phyloP scores from a whole-genome alignment of 2,329 filamentous ascomycete genomes.

The Aureobasidium sp. region DNA sequence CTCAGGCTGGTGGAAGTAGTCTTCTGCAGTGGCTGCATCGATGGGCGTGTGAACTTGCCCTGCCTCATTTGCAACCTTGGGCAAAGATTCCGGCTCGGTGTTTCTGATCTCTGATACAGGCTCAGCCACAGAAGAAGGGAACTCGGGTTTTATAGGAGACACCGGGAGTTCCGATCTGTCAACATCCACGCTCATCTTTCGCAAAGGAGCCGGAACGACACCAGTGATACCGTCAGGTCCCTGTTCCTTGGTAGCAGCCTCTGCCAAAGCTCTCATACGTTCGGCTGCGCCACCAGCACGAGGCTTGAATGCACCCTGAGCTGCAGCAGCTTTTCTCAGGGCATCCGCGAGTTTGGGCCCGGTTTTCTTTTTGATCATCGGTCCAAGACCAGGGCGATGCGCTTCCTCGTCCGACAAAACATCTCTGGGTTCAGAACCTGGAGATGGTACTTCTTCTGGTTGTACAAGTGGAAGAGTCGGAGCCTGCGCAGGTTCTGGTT shows the following conservation, averaged over 20 bases:
- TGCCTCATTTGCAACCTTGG: not conserved
- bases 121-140: not conserved
- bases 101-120: slow-evolving; percentile 54
- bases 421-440: not conserved
- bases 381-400: slow-evolving; percentile 69
- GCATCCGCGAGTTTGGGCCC: slow-evolving; percentile 63
- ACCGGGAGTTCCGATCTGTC: not conserved
- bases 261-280: slow-evolving; percentile 47
- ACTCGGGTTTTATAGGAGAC: not conserved
- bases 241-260: slow-evolving; percentile 44
- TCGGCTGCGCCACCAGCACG: slow-evolving; percentile 80
- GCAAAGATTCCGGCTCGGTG: slow-evolving; percentile 22
- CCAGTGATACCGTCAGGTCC: slow-evolving; percentile 84
- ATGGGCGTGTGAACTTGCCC: not conserved
- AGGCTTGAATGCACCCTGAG: slow-evolving; percentile 71
- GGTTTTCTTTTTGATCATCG: slow-evolving; percentile 80
- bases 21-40: not conserved
- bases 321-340: slow-evolving; percentile 72
- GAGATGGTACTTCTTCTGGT: not conserved
- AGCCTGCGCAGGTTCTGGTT: slow-evolving; percentile 4
- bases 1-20: slow-evolving; percentile 20
- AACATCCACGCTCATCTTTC: slow-evolving; percentile 15
- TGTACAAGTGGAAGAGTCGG: slow-evolving; percentile 12
- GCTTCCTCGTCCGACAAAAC: slow-evolving; percentile 34
- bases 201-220: slow-evolving; percentile 70